Base-by-base conservation (phyloP, 768 basidiomycete genomes). In the Pisolithus tinctorius region DNA sequence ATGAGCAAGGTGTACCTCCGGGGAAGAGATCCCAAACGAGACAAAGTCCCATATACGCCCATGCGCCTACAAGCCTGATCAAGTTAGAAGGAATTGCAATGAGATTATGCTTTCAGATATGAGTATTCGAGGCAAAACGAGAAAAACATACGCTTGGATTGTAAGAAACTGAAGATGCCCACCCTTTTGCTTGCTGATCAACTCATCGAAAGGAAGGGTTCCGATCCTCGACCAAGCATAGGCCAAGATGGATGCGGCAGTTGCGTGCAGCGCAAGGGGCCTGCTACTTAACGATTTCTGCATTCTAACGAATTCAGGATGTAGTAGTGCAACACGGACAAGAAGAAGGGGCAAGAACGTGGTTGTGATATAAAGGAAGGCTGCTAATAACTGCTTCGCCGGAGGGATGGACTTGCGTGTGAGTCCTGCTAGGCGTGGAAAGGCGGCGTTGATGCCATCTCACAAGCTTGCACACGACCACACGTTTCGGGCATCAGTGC, bases 151-250 rank as follows among this genome's bases (percentile, higher is more conserved):
- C 88, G 86, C 86, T 66, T 88, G 81, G 57, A 90, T 86, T 0
- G 90, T 93, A 49, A 92, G 69, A 60, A 79, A 92, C 63, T 84
- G 84, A 44, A 75, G 77, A 56, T 82, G 80, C 0, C 87, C 87
- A 2, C 85, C 84, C 55, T 75, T 78, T 58, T 79, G 80, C 3
- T 56, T 50, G 10, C n/a, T 37, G 1, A 82, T 74, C 55, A 65
- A 69, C 1, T 52, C 50, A 48, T 64, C 59, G 5, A 70, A 53
- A 16, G 55, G 49, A 8, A 51, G 36, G 1, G 34, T 20, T 7
- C 34, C 34, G 10, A 47, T 37, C 45, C 17, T 36, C 9, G 45
- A 47, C 45, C 45, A 47, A 1, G 45, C 45, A 9, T 20, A 47
- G 13, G 17, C 30, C 31, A 47, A 29, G 25, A 14, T 26, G 30